Conservation (phyloP, 2,329 filamentous ascomycete genomes). For the Stagonosporopsis chrysanthemi region DNA sequence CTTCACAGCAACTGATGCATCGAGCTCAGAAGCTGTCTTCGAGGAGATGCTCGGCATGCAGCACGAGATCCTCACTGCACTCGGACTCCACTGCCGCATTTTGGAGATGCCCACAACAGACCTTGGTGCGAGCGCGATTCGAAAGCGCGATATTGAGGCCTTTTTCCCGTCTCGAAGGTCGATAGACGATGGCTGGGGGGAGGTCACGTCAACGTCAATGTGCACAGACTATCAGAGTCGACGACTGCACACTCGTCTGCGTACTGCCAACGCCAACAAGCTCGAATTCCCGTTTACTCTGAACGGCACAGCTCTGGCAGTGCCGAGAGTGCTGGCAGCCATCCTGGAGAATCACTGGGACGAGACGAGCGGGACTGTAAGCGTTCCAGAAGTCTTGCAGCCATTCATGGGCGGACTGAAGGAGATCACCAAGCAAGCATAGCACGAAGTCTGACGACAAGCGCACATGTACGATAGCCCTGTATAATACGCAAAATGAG, state of each 20-base stretch:
- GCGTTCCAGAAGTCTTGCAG: constrained; percentile 79
- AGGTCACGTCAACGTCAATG: constrained; percentile 87
- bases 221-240: constrained; percentile 95
- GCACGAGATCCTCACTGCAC: constrained; percentile 76
- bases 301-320: constrained; percentile 92
- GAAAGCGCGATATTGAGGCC: constrained; percentile 93
- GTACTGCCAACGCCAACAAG: constrained; percentile 58
- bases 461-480: constrained; percentile 1
- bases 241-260: constrained; percentile 77
- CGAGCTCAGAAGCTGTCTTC: constrained; percentile 68
- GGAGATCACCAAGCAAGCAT: constrained; percentile 39
- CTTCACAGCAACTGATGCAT: constrained; percentile 42
- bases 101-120: constrained; percentile 92
- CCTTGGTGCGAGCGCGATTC: constrained; percentile 83
- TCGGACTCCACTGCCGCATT: constrained; percentile 85
- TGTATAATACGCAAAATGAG: constrained; percentile 7
- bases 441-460: background rate
- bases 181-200: constrained; percentile 81
- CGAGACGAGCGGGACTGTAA: constrained; percentile 69
- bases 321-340: constrained; percentile 87
- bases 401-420: constrained; percentile 76
- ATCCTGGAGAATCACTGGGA: constrained; percentile 92
- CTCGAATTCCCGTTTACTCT: constrained; percentile 84
- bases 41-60: constrained; percentile 88
- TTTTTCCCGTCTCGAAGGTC: constrained; percentile 83